A percentile compares a stretch with the other conserved stretches of the same genome.
Conservation (phyloP, 805 yeast species). For the Ogataea corticis region DNA sequence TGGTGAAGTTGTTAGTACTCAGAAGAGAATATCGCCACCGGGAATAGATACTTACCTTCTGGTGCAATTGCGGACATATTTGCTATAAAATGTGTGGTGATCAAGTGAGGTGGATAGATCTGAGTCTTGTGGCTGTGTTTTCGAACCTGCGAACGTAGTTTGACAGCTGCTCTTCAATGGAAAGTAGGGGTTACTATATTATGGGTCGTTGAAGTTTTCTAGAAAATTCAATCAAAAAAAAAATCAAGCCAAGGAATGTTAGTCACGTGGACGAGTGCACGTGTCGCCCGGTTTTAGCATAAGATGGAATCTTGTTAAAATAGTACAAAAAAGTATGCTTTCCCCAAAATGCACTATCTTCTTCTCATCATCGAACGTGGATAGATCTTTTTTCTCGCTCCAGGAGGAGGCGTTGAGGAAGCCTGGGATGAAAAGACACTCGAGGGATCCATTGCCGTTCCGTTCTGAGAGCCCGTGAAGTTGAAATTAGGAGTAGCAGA, state of each 20-base stretch:
- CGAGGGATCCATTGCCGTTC: constrained; percentile 29
- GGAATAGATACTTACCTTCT: constrained; percentile 31
- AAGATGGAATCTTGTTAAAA: too few species aligned
- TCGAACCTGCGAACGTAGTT: neutral
- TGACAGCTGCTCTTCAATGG: neutral
- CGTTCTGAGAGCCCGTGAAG: constrained; percentile 30
- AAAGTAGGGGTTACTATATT: neutral
- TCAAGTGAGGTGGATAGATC: neutral
- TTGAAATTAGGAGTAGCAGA: constrained; percentile 35
- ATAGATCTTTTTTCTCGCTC: constrained; percentile 20
- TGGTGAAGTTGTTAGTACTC: constrained; percentile 23
- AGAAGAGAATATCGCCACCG: neutral
- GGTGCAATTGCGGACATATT: constrained; percentile 31
- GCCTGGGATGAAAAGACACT: constrained; percentile 28
- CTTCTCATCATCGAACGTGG: constrained; percentile 24
- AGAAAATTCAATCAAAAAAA: constrained; percentile 1
- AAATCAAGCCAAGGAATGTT: neutral
- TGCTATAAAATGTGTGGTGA: neutral
- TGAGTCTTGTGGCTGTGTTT: neutral
- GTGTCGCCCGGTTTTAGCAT: too few species aligned
- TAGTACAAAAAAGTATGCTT: too few species aligned
- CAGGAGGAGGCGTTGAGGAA: constrained; percentile 23
- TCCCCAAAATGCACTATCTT: constrained; percentile 15
- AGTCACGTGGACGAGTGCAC: neutral
- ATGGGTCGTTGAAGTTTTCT: neutral